Evolutionary conservation across 805 yeast species (phyloP).

Genomic region (Saturnispora bothae): DNA sequence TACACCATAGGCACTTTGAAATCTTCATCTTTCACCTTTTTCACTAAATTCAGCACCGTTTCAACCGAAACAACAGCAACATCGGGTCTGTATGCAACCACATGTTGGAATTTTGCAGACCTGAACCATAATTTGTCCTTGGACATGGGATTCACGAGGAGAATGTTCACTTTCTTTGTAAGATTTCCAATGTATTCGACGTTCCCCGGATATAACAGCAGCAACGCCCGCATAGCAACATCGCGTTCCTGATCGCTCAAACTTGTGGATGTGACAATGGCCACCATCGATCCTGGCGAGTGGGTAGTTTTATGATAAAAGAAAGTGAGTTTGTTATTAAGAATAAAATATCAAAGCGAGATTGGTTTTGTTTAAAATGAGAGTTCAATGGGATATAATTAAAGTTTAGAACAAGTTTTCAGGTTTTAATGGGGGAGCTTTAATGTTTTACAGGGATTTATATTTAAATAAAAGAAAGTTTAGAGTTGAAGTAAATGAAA

Average conservation of each 20-base stretch:
- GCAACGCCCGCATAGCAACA: constrained; percentile 12
- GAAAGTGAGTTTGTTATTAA: no score
- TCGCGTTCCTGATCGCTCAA: constrained; percentile 14
- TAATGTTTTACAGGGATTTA: no score
- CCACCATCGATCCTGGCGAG: neutral
- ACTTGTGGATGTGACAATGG: constrained; percentile 22
- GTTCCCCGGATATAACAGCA: constrained; percentile 11
- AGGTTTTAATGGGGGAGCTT: no score
- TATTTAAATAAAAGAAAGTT: no score
- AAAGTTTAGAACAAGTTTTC: no score
- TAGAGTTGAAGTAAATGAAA: no score
- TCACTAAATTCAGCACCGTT: constrained; percentile 44
- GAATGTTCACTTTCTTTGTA: constrained; percentile 18
- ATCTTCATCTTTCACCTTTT: constrained; percentile 29
- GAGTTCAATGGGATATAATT: no score
- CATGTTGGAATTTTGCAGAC: constrained; percentile 45
- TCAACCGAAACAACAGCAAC: constrained; percentile 42
- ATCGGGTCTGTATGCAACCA: constrained; percentile 43
- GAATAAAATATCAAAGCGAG: no score
- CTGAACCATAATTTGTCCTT: constrained; percentile 20
- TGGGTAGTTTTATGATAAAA: no score
- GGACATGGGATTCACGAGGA: constrained; percentile 19
- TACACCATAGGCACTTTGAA: constrained; percentile 2
- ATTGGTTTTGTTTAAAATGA: no score
- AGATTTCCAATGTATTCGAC: constrained; percentile 19